phyloP scores from a whole-genome alignment of 2,329 filamentous ascomycete species.

The Biscogniauxia mediterranea region DNA sequence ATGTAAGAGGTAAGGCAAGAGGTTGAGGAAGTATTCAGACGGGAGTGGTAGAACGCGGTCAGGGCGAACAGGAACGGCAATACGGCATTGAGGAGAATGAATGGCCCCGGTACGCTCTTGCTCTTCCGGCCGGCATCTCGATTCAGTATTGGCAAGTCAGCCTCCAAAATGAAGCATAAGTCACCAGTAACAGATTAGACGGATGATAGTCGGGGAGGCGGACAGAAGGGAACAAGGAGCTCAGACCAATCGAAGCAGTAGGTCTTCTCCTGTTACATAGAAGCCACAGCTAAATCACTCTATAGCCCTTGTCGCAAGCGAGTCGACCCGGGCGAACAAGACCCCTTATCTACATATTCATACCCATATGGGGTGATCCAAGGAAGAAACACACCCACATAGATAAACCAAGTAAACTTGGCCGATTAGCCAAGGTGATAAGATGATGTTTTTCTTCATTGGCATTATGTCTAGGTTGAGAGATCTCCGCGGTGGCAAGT shows the following conservation, averaged over 20 bases:
- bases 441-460: background rate
- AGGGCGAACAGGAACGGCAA: background rate
- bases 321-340: background rate
- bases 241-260: background rate
- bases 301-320: background rate
- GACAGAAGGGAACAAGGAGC: slow-evolving; percentile 7
- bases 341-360: background rate
- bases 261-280: background rate
- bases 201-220: slow-evolving; percentile 1
- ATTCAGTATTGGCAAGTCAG: background rate
- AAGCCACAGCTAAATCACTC: background rate
- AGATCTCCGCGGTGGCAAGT: slow-evolving; percentile 18
- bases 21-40: background rate
- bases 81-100: background rate
- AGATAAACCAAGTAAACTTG: background rate
- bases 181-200: slow-evolving; percentile 3
- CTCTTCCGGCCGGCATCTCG: background rate
- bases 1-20: background rate
- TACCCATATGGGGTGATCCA: background rate
- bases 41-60: background rate
- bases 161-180: slow-evolving; percentile 1
- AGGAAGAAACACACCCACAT: background rate
- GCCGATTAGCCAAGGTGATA: background rate
- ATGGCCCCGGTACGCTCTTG: background rate
- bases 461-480: background rate